Evolutionary conservation across 1,139 yeast species (phyloP).

Genomic region (Blastobotrys capitulatus): DNA sequence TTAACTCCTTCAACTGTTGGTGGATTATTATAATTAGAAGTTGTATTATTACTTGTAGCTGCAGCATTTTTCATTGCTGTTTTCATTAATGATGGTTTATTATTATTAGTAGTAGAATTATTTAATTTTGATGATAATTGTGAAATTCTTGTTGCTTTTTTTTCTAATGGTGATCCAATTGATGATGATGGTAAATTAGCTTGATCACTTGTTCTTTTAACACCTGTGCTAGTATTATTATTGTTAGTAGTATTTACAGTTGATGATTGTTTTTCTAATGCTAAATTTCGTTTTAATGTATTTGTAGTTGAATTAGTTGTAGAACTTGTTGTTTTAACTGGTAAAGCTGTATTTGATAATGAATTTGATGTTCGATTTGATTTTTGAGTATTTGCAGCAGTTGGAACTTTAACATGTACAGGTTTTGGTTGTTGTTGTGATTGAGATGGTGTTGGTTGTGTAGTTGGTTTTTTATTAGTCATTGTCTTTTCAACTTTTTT

Average conservation of each 20-base stretch:
- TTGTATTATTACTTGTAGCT: background rate
- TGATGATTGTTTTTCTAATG: background rate
- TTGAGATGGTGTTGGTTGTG: background rate
- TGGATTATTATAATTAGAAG: constrained; percentile 6
- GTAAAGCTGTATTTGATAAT: constrained; percentile 9
- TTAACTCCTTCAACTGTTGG: constrained; percentile 35
- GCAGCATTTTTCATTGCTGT: constrained; percentile 34
- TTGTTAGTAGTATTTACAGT: background rate
- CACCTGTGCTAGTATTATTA: background rate
- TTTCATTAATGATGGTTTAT: constrained; percentile 27
- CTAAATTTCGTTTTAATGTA: background rate
- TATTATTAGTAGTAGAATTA: background rate
- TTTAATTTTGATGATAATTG: constrained; percentile 10
- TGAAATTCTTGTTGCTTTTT: constrained; percentile 12
- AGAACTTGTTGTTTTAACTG: constrained; percentile 8
- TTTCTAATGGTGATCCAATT: constrained; percentile 7
- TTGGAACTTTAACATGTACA: constrained; percentile 12
- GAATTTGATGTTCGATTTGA: background rate
- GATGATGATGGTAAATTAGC: constrained; percentile 8
- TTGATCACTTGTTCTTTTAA: constrained; percentile 17
- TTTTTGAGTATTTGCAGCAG: constrained; percentile 12
- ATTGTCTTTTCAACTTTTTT: background rate
- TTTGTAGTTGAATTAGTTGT: constrained; percentile 2
- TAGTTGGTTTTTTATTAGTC: background rate
- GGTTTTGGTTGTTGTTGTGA: constrained; percentile 5